Percentiles rank a stretch among this genome's conserved stretches.
Evolutionary conservation across 2,329 filamentous ascomycete genomes (phyloP).

Genomic region (Lasiodiplodia sp.): DNA sequence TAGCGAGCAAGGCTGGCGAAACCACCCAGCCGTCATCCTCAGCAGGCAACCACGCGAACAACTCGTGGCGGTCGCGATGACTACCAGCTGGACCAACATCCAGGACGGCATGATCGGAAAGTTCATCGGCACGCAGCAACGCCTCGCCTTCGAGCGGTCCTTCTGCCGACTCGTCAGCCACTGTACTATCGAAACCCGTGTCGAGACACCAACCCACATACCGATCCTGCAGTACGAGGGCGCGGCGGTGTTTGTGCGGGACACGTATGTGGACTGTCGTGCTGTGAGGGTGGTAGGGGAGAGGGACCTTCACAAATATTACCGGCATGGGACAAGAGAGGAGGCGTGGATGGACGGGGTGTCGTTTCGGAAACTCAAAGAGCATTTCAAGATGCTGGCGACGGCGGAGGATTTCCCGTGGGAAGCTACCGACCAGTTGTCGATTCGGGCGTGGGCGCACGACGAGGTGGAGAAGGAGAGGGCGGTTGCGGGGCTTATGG

Average conservation of each 20-base stretch:
- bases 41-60: too few species aligned
- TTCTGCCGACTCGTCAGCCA: too few species aligned
- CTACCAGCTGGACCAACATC: too few species aligned
- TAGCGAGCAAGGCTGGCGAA: not conserved
- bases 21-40: not conserved
- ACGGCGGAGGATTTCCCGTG: not conserved
- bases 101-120: too few species aligned
- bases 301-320: not conserved
- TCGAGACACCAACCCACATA: too few species aligned
- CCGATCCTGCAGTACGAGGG: too few species aligned
- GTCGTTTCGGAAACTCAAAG: not conserved
- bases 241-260: not conserved
- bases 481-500: too few species aligned
- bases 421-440: not conserved
- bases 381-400: not conserved
- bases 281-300: not conserved
- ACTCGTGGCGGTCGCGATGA: too few species aligned
- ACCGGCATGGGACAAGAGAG: not conserved
- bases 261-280: not conserved
- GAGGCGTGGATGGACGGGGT: not conserved
- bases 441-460: not conserved
- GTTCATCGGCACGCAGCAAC: too few species aligned
- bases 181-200: too few species aligned
- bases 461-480: not conserved
- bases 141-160: too few species aligned